A percentile compares a stretch with the other conserved stretches of the same genome.
Evolutionary conservation across 805 yeast genomes (phyloP).

Genomic region (Monosporozyma aerobia): DNA sequence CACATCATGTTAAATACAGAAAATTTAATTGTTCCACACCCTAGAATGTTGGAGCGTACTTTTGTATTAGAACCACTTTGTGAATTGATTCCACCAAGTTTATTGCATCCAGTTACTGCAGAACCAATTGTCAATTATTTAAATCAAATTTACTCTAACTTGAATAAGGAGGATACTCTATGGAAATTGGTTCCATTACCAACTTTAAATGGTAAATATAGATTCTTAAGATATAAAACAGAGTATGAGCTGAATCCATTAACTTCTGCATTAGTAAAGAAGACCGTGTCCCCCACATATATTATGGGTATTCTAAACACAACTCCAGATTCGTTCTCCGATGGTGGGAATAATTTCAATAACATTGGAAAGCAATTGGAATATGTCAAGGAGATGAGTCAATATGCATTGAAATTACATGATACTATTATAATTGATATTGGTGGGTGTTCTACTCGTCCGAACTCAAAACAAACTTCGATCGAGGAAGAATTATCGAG

Average conservation of each 20-base stretch:
- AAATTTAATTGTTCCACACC: slow-evolving; percentile 73
- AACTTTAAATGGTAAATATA: slow-evolving; percentile 11
- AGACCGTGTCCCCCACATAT: slow-evolving; percentile 35
- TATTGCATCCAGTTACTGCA: slow-evolving; percentile 75
- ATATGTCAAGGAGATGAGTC: slow-evolving; percentile 41
- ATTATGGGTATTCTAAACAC: slow-evolving; percentile 84
- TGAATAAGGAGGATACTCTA: slow-evolving; percentile 45
- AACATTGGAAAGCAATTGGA: slow-evolving; percentile 35
- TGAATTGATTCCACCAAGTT: slow-evolving; percentile 62
- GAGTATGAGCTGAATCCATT: slow-evolving; percentile 37
- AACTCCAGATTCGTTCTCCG: slow-evolving; percentile 94
- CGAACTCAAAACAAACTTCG: slow-evolving; percentile 58
- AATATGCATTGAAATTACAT: slow-evolving; percentile 44
- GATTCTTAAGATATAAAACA: slow-evolving; percentile 19
- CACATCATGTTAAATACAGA: slow-evolving; percentile 42
- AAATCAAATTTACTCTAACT: slow-evolving; percentile 37
- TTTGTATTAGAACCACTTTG: slow-evolving; percentile 86
- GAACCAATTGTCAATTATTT: slow-evolving; percentile 69
- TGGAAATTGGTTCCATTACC: slow-evolving; percentile 41
- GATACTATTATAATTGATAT: slow-evolving; percentile 56
- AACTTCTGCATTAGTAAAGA: slow-evolving; percentile 23
- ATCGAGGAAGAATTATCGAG: slow-evolving; percentile 60
- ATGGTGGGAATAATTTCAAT: slow-evolving; percentile 50
- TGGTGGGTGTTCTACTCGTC: slow-evolving; percentile 93
- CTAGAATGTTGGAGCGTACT: slow-evolving; percentile 76